Base-by-base conservation (phyloP, 2,329 filamentous ascomycete species). In the Alternaria triticimaculans region DNA sequence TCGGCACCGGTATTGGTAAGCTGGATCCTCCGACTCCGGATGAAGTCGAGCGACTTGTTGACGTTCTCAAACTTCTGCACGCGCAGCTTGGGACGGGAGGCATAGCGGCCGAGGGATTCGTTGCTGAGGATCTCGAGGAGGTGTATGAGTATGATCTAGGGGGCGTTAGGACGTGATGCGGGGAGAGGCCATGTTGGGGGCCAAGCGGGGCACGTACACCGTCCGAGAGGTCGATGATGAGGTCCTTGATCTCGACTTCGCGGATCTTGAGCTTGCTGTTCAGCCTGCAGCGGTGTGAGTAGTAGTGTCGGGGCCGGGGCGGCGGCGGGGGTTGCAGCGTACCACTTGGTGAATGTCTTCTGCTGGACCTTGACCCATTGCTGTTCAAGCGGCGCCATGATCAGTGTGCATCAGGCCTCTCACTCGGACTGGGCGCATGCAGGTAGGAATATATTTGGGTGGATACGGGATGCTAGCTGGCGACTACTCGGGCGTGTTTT, bases 331-430 rank as follows among this genome's bases (percentile, higher is more conserved):
- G 64, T 58, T 58, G 67, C 51, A 64, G 77, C 83, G 74, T 76
- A 92, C 91, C 96, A 99, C 92, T 98, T 99, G 63, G 94, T 97
- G 82, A 99, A 99, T 26, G 96, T 99, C 87, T 98, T 99, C 82
- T 98, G 92, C 85, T 98, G 95, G 82, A 97, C 94, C 78, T 86
- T 87, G 74, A 89, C 84, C 87, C 87, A 89, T 81, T 87, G 86
- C 83, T 88, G 86, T 81, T 90, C 87, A 76, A 84, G 82, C 72
- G 83, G 82, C 66, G 80, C 80, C 80, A 82, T 82, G 61, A 43
- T 64, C 63, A 44, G 64, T 70, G 71, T 70, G 70, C 76, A 79
- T 79, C 68, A 69, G 68, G 65, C 49, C 63, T 58, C 64, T 50
- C 44, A 43, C 54, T 50, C 62, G 50, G 28, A 57, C 51, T 30